These are phyloP conservation scores for Alternaria panax DNA, from an alignment of 2,329 filamentous ascomycete genomes.

Conservation along the genomic window DNA sequence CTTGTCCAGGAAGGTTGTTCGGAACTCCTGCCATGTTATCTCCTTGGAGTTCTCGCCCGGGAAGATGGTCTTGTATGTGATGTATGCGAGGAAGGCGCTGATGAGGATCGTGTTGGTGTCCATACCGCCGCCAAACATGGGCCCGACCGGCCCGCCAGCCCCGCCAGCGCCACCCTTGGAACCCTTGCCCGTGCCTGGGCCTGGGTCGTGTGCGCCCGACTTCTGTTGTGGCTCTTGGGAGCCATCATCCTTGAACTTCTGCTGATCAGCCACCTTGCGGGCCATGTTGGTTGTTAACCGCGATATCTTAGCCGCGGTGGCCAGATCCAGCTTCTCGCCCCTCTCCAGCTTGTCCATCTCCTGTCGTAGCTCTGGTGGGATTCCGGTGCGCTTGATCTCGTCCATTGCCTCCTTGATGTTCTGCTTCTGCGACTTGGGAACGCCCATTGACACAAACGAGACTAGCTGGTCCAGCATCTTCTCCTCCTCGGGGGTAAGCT, in stretches of 20 bases:
- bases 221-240: slow-evolving; percentile 51
- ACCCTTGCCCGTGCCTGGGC: slow-evolving; percentile 44
- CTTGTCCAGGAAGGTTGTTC: slow-evolving; percentile 92
- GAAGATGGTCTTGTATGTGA: slow-evolving; percentile 67
- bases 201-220: slow-evolving; percentile 55
- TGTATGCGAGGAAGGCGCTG: slow-evolving; percentile 66
- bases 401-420: slow-evolving; percentile 67
- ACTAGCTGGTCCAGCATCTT: slow-evolving; percentile 66
- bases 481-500: slow-evolving; percentile 64
- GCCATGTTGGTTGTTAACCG: slow-evolving; percentile 64
- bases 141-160: slow-evolving; percentile 17
- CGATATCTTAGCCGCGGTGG: slow-evolving; percentile 67
- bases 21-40: slow-evolving; percentile 98
- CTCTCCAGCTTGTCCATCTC: slow-evolving; percentile 65
- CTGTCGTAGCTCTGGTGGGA: slow-evolving; percentile 72
- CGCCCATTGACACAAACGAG: slow-evolving; percentile 61
- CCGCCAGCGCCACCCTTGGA: slow-evolving; percentile 37
- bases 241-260: slow-evolving; percentile 31
- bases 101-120: slow-evolving; percentile 65
- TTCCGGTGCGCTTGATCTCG: slow-evolving; percentile 71
- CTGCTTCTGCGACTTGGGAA: slow-evolving; percentile 69
- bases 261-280: slow-evolving; percentile 57
- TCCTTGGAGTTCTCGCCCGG: slow-evolving; percentile 73
- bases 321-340: slow-evolving; percentile 58
- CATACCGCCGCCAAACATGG: slow-evolving; percentile 45